Evolutionary conservation across 2,329 filamentous ascomycete genomes (phyloP).

Genomic region (Metarhizium album): DNA sequence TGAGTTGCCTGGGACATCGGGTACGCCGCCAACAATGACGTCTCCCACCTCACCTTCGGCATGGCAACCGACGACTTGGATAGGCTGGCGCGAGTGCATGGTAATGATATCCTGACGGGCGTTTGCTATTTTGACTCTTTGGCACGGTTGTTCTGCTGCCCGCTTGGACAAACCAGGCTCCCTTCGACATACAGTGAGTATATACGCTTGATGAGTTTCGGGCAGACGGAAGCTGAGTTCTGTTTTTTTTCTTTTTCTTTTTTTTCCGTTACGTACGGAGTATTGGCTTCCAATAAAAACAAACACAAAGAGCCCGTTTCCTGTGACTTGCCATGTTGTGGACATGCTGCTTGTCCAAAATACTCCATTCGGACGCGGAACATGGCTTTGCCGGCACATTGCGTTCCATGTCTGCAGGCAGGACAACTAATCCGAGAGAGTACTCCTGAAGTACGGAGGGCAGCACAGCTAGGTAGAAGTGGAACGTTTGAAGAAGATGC

Average conservation of each 20-base stretch:
- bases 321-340: neutral
- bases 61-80: slow-evolving; percentile 25
- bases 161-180: neutral
- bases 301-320: neutral
- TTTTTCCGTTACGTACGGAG: too few species aligned
- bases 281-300: neutral
- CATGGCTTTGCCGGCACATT: too few species aligned
- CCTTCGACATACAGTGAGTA: too few species aligned
- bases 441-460: too few species aligned
- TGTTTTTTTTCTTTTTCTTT: too few species aligned
- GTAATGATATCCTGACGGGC: neutral
- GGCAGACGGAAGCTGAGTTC: too few species aligned
- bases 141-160: neutral
- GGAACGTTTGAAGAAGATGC: too few species aligned
- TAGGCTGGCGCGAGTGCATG: slow-evolving; percentile 4
- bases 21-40: slow-evolving; percentile 36
- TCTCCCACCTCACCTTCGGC: slow-evolving; percentile 35
- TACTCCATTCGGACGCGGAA: neutral
- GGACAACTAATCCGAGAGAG: too few species aligned
- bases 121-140: neutral
- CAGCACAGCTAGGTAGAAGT: too few species aligned
- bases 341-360: neutral
- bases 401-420: neutral
- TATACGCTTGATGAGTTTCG: neutral
- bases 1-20: slow-evolving; percentile 29